Percentiles rank a stretch among this genome's conserved stretches.
These are phyloP conservation scores for Helotiales sp. DNA, from an alignment of 2,329 filamentous ascomycete species.

Conservation along the genomic window DNA sequence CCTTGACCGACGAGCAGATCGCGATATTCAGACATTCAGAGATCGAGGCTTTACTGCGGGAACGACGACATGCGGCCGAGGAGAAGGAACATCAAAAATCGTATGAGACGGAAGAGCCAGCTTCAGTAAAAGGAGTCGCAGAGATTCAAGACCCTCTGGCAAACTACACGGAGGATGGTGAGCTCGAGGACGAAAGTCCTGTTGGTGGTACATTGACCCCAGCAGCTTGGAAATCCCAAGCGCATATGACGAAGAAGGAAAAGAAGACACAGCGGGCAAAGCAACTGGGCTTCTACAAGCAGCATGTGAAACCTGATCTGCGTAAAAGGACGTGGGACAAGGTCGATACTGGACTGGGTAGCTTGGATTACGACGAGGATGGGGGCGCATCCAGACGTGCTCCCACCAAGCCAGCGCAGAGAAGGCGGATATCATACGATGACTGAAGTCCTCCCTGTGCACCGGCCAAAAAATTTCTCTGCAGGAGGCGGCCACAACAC, in stretches of 20 bases:
- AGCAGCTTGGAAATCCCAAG: slow-evolving; percentile 8
- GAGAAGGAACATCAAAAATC: slow-evolving; percentile 17
- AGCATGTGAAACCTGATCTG: slow-evolving; percentile 60
- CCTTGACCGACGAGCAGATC: slow-evolving; percentile 89
- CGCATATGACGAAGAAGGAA: slow-evolving; percentile 27
- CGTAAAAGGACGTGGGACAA: slow-evolving; percentile 71
- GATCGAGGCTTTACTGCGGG: slow-evolving; percentile 71
- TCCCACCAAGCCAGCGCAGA: slow-evolving; percentile 44
- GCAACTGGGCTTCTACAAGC: slow-evolving; percentile 44
- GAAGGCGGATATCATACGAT: slow-evolving; percentile 55
- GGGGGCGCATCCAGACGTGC: slow-evolving; percentile 34
- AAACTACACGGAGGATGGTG: slow-evolving; percentile 29
- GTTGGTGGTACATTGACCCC: slow-evolving; percentile 20
- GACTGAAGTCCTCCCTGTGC: slow-evolving; percentile 43
- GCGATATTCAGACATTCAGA: slow-evolving; percentile 90
- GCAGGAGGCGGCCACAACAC: not conserved
- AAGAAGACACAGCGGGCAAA: slow-evolving; percentile 36
- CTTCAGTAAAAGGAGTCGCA: not conserved
- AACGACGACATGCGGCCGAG: slow-evolving; percentile 45
- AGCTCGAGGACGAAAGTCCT: slow-evolving; percentile 28
- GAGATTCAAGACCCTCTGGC: not conserved
- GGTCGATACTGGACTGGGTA: slow-evolving; percentile 64
- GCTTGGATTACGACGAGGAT: slow-evolving; percentile 62
- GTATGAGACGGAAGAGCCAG: not conserved
- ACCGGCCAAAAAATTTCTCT: not conserved